A percentile compares a stretch with the other conserved stretches of the same genome.
Conservation (phyloP, 345 rosid species). For the Arabis alpina region DNA sequence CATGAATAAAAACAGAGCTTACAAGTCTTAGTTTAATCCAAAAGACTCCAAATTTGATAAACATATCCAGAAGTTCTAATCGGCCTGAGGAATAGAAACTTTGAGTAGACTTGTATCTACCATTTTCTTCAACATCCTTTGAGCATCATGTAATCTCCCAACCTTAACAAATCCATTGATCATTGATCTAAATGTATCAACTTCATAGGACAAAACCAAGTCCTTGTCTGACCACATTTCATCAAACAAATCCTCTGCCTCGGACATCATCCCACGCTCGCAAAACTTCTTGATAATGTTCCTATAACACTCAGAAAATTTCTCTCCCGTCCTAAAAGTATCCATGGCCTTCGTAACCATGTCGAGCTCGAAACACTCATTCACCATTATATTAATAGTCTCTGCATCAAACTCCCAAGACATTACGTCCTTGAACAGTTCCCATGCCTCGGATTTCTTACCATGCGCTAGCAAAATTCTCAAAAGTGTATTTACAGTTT, state of each 20-base stretch:
- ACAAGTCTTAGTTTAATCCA: too few relatives aligned
- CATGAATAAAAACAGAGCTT: too few relatives aligned
- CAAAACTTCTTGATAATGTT: not conserved
- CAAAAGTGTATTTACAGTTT: not conserved
- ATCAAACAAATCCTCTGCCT: not conserved
- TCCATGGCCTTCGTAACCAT: not conserved
- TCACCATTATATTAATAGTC: not conserved
- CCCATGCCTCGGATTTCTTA: not conserved
- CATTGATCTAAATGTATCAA: not conserved
- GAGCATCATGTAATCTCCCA: constrained; percentile 5
- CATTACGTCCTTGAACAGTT: not conserved
- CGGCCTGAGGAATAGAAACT: too few relatives aligned
- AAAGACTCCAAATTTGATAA: too few relatives aligned
- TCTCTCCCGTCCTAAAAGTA: not conserved
- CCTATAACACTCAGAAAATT: too few relatives aligned
- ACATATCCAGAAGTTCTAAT: too few relatives aligned
- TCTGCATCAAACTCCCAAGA: not conserved
- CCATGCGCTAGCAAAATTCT: not conserved
- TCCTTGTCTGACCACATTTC: not conserved
- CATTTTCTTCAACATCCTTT: not conserved
- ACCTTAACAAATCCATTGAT: constrained; percentile 5
- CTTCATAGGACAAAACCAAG: not conserved
- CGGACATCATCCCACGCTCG: constrained; percentile 14
- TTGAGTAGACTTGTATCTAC: not conserved
- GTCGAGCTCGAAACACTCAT: not conserved